phyloP scores from a whole-genome alignment of 2,329 filamentous ascomycete species.

The Teratosphaeria zuluensis region DNA sequence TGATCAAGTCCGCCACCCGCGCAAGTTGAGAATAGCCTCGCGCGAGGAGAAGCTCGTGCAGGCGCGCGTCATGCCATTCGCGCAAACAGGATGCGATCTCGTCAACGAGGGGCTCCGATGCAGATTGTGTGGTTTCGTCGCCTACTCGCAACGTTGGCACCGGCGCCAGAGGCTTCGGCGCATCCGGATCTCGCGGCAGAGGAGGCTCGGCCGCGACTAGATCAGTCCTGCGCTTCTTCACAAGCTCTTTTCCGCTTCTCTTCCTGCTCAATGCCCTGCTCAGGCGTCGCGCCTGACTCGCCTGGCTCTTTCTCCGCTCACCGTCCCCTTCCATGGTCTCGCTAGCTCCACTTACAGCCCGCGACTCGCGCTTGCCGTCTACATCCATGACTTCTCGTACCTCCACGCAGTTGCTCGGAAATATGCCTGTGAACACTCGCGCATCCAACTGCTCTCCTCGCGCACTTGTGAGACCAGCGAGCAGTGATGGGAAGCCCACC shows the following conservation, averaged over 20 bases:
- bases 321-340: conserved; percentile 7
- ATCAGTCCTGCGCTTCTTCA: conserved; percentile 11
- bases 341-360: neutral
- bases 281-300: conserved; percentile 15
- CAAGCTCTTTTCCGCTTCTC: conserved; percentile 14
- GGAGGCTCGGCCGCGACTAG: conserved; percentile 18
- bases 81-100: conserved; percentile 94
- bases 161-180: conserved; percentile 73
- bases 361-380: conserved; percentile 37
- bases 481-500: conserved; percentile 82
- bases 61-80: conserved; percentile 96
- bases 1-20: conserved; percentile 68
- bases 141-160: conserved; percentile 97
- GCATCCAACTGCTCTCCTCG: conserved; percentile 92
- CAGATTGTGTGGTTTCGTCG: conserved; percentile 86
- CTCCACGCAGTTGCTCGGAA: conserved; percentile 88
- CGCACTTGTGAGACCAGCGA: conserved; percentile 81
- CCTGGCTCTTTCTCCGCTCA: conserved; percentile 22
- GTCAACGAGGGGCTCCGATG: conserved; percentile 83
- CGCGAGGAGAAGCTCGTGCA: conserved; percentile 80
- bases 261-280: conserved; percentile 22
- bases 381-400: conserved; percentile 72
- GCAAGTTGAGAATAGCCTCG: conserved; percentile 75
- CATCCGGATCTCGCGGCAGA: conserved; percentile 51
- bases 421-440: conserved; percentile 96